A percentile compares a stretch with the other conserved stretches of the same genome.
Conservation (phyloP, 2,329 filamentous ascomycete genomes). For the Monosporascus sp. region DNA sequence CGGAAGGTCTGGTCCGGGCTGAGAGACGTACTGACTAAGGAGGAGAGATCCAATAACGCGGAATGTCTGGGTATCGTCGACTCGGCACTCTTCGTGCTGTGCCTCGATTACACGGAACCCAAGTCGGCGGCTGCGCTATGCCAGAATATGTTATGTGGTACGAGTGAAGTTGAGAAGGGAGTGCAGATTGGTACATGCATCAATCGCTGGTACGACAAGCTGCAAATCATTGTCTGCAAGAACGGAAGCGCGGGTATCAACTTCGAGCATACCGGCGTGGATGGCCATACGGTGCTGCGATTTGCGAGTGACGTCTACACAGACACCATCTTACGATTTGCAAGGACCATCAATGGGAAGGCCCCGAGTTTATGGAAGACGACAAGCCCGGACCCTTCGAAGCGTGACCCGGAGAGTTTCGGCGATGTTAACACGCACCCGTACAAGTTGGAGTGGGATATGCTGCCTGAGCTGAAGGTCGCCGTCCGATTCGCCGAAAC, state of each 20-base stretch:
- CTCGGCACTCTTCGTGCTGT: constrained; percentile 86
- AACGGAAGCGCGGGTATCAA: constrained; percentile 98
- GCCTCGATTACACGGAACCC: constrained; percentile 88
- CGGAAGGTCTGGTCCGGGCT: constrained; percentile 93
- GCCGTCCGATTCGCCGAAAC: constrained; percentile 95
- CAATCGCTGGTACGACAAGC: constrained; percentile 98
- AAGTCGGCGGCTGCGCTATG: constrained; percentile 77
- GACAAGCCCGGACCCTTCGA: constrained; percentile 84
- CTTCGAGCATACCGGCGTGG: constrained; percentile 97
- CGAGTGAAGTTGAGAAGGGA: constrained; percentile 83
- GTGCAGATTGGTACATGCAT: constrained; percentile 97
- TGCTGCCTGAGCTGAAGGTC: constrained; percentile 85
- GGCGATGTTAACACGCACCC: constrained; percentile 91
- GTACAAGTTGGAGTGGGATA: constrained; percentile 96
- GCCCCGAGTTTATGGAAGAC: constrained; percentile 91
- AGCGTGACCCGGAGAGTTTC: constrained; percentile 85
- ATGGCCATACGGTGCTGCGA: constrained; percentile 92
- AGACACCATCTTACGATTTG: constrained; percentile 94
- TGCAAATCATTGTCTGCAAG: constrained; percentile 98
- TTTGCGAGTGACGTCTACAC: constrained; percentile 97
- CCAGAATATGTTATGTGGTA: constrained; percentile 97
- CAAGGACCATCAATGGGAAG: constrained; percentile 89
- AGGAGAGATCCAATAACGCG: constrained; percentile 87
- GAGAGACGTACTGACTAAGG: constrained; percentile 79
- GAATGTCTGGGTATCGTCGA: constrained; percentile 96